Evolutionary conservation across 192 early-diverging fungal genomes (phyloP), one percentile per base, ranked within the genome.

Genomic region (Coemansia sp.): DNA sequence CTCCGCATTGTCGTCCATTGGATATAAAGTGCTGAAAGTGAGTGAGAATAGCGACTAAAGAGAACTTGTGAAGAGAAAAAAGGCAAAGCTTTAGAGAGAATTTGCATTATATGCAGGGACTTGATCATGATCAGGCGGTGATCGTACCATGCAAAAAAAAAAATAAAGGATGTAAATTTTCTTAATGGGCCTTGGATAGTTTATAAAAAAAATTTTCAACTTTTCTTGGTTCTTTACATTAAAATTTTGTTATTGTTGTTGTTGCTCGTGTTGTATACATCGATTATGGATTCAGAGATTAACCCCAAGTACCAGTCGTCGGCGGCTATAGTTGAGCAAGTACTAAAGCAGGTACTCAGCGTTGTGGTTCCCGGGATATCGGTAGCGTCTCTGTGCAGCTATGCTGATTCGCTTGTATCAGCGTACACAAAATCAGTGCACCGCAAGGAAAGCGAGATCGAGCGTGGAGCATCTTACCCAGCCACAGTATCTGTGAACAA

Each of bases 401-500:
- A 84, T 71, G 85, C 85, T 59, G 89, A 92, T 65, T 73, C 87
- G 69, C 75, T 90, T 39, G 84, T 92, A 32, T 66, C 78, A 53
- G 84, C 87, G 10, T 74, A 84, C 59, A 86, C 88, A 18, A 73
- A 70, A 32, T 83, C 84, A 15, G 82, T 89, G 6, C 85, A 84
- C 74, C 88, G 89, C 71, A 83, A 83, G 67, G 85, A 86, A 69
- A 63, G 69, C 34, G 52, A 47, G 22, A 74, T 86, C 1, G 88
- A 90, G 70, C 88, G 90, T 61, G 91, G 91, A 10, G 86, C 92
- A 53, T 89, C 96, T 27, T 85, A 93, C 64, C 96, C 96, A 32
- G 95, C 96, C 9, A 91, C 89, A 63, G 75, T 98, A 34, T 87
- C 86, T 22, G 85, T 95, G 59, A 95, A 95, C 79, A 85, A 88